Evolutionary conservation across 2,329 filamentous ascomycete genomes (phyloP).

Genomic region (Aspergillus arachidicola): DNA sequence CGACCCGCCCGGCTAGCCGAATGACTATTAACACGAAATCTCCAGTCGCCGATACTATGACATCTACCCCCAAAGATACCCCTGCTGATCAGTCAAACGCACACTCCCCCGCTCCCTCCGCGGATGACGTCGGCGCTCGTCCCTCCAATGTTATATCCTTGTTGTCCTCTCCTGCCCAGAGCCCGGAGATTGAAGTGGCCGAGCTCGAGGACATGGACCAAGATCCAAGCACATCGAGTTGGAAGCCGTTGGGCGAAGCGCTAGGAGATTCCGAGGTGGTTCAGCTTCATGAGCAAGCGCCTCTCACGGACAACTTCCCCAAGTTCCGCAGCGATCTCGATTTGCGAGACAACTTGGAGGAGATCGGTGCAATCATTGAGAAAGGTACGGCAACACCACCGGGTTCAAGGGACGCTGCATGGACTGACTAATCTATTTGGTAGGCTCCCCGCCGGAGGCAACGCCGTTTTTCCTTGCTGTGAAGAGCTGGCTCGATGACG

Average conservation of each 20-base stretch:
- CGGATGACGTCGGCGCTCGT: constrained; percentile 23
- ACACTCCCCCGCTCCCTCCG: constrained; percentile 16
- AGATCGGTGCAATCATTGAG: constrained; percentile 37
- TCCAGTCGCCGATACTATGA: constrained; percentile 27
- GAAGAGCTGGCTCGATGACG: constrained; percentile 48
- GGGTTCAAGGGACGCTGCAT: background rate
- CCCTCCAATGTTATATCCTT: constrained; percentile 41
- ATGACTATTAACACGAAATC: constrained; percentile 53
- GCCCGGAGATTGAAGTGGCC: constrained; percentile 53
- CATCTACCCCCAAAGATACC: constrained; percentile 15
- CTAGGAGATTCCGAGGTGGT: constrained; percentile 39
- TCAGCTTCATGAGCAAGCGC: constrained; percentile 35
- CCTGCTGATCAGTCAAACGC: constrained; percentile 17
- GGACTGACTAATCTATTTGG: background rate
- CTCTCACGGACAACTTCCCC: constrained; percentile 42
- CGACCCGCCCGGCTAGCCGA: constrained; percentile 44
- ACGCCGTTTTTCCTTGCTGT: constrained; percentile 35
- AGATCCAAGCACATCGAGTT: constrained; percentile 48
- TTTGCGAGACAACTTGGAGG: constrained; percentile 36
- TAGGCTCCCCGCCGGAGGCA: constrained; percentile 35
- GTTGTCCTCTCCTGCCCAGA: constrained; percentile 47
- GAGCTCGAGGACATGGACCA: constrained; percentile 54
- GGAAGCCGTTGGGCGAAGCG: constrained; percentile 42
- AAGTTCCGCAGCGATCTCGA: constrained; percentile 30
- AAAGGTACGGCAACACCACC: constrained; percentile 34